Conservation (phyloP, 345 rosid genomes). For the Brassica juncea region DNA sequence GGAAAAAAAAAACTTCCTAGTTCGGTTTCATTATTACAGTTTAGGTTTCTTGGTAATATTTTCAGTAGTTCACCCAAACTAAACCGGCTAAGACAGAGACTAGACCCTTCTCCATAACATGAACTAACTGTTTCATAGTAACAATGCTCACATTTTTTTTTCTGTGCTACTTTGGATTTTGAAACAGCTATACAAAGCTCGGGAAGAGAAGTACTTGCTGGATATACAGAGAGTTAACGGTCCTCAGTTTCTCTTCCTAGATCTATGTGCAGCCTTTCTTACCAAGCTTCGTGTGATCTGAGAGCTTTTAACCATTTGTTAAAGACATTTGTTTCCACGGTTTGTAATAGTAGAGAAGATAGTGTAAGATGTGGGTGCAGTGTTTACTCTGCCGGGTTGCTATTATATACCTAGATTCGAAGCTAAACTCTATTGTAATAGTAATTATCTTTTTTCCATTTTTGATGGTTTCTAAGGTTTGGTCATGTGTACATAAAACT, state of each 20-base stretch:
- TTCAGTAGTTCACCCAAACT: not conserved
- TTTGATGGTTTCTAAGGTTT: constrained; percentile 21
- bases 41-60: not conserved
- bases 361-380: constrained; percentile 29
- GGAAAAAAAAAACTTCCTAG: not conserved
- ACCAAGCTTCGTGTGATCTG: constrained; percentile 83
- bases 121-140: not conserved
- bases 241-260: constrained; percentile 86
- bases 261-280: constrained; percentile 90
- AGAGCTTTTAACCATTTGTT: constrained; percentile 24
- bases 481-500: constrained; percentile 33
- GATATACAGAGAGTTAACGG: constrained; percentile 89
- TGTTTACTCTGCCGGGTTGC: constrained; percentile 32
- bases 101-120: not conserved
- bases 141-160: not conserved
- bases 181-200: constrained; percentile 86
- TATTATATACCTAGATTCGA: constrained; percentile 39
- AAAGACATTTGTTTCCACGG: constrained; percentile 1
- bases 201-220: constrained; percentile 79
- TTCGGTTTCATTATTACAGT: not conserved
- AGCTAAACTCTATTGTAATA: constrained; percentile 34
- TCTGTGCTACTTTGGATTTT: not conserved
- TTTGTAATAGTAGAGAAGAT: constrained; percentile 34
- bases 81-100: constrained; percentile 15
- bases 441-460: not conserved